Evolutionary conservation across 768 basidiomycete species (phyloP), one percentile per base, ranked within the genome.

Genomic region (Tylopilus subfusipes): DNA sequence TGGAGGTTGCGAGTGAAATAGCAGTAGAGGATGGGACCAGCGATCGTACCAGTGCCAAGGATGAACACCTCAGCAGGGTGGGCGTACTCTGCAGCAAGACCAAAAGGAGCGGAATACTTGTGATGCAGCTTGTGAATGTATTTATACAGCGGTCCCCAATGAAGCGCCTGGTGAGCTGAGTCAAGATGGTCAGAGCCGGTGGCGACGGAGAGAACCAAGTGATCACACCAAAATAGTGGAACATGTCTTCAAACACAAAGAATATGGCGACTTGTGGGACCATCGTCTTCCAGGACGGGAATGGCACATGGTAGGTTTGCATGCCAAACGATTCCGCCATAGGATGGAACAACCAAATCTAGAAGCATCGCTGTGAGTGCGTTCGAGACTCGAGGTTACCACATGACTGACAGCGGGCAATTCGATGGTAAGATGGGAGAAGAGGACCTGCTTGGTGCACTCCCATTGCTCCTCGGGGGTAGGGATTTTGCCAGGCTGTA

Each of bases 81-180:
- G 1, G 97, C 95, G 68, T 98, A 98, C 72, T 99, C 96, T 3
- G 97, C 96, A 2, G 92, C 95, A 29, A 99, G 83, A 56, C 97
- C 97, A 66, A 98, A 97, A 1, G 97, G 97, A 18, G 96, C 96
- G 10, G 88, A 88, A 73, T 93, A 97, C 67, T 93, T 92, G 82
- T 98, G 97, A 71, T 99, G 97, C 33, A 98, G 79, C 74, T 97
- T 96, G 82, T 97, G 94, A 60, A 97, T 92, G 71, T 94, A 79
- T 72, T 88, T 92, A 79, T 96, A 95, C 48, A 96, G 77, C 1
- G 79, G 68, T 48, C 90, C 86, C 58, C 81, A 88, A 73, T 98
- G 95, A 18, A 98, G 82, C 4, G 87, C 85, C 63, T 92, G 86
- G 73, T 98, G 94, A 24, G 93, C 93, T 88, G 63, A 50, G 54